Base-by-base conservation (phyloP, 768 basidiomycete species). In the Lanmaoa pseudosensibilis region DNA sequence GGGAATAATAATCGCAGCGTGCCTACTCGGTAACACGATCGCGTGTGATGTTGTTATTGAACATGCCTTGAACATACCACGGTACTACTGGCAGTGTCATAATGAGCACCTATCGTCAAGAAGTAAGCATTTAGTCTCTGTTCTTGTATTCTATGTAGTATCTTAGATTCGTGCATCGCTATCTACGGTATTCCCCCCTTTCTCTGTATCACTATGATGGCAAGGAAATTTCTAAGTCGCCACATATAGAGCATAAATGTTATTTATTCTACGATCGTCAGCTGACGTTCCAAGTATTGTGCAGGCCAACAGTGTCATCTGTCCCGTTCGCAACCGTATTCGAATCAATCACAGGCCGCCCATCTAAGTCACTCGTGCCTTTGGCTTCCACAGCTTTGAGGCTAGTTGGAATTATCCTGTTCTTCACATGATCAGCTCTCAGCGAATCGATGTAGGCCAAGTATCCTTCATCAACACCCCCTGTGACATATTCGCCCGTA, bases 401-500 rank as follows among this genome's bases (percentile, higher is more conserved):
- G 36, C 66, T 72, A n/a, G 70, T 70, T 25, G 69, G 62, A 30
- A 54, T 46, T 47, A 57, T 65, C 73, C 86, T 87, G 23, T 75
- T 73, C 70, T 93, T 88, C 27, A 82, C 81, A 65, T 91, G 90
- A 67, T 98, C 96, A 37, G 88, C 87, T 19, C 97, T 83, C 53
- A 92, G 66, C 37, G 74, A 77, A 71, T 98, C 92, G 39, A 99
- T 67, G 57, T 84, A 77, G 37, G 76, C 70, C 46, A 99, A 77
- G 75, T 99, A 98, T 44, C 67, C 79, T 61, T 92, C 88, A 63
- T 91, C 86, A 25, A 99, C 89, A 16, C 89, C 90, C 18, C 97
- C 96, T 2, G 96, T 99, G 49, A 98, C 84, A 70, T 99, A 99
- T 69, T 97, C 86, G 44, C 97, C 97, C 10, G 92, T 93, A 74